Base-by-base conservation (phyloP, 2,329 filamentous ascomycete genomes). In the Trichoderma sp. region DNA sequence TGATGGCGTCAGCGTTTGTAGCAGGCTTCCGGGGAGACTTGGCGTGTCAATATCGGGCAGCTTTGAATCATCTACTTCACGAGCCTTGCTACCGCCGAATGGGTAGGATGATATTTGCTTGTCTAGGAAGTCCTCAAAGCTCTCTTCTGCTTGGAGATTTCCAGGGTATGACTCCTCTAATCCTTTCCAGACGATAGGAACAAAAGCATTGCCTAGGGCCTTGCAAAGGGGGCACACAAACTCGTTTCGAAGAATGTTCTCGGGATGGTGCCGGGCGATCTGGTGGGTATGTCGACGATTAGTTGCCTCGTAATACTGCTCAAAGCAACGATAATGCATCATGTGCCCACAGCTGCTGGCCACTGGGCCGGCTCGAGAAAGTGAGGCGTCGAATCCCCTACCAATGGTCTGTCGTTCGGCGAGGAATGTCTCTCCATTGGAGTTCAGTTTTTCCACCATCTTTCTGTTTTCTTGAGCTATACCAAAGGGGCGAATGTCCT, bases 141-240 rank as follows among this genome's bases (percentile, higher is more conserved):
- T 80, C 21, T 81, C 81, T 36, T 86, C 79, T 6, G 90, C 83
- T 66, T 89, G 86, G 47, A 98, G 83, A n/a, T 89, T 86, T 4
- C 93, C 91, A 0, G 93, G 91, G 73, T 95, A 94, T 2, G 90
- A 89, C 78, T 97, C 93, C 76, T 97, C 93, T 78, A 97, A 92
- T 30, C 93, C 93, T 79, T 95, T 97, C 96, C 96, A 99, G 47
- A 97, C 91, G 73, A 99, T 94, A 0, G 97, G 97, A 47, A 99
- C 81, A 82, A 99, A 99, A 0, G 93, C 89, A 79, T 99, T 99
- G 3, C 96, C 96, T 0, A 99, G 86, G 4, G 96, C 97, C 82
- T 99, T 99, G 84, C 96, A 99, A 1, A 99, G 86, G 1, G 96
- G 96, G 76, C 96, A 99, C 70, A 98, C 93, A 80, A 99, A 99